A percentile compares a stretch with the other conserved stretches of the same genome.
Conservation (phyloP, 2,329 filamentous ascomycete genomes). For the Cordyceps cicadae region DNA sequence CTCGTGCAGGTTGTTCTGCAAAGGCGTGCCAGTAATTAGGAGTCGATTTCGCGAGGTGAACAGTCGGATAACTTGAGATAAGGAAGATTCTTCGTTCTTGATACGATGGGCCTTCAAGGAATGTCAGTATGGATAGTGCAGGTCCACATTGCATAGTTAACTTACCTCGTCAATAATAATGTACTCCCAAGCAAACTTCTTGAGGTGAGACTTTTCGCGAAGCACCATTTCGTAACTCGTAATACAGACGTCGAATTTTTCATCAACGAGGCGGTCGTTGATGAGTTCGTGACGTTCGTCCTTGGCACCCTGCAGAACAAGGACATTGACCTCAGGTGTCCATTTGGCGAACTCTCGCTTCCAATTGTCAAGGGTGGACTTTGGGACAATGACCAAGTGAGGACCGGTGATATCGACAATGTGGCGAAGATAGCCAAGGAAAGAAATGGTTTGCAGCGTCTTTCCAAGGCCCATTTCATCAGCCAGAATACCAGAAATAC, state of each 20-base stretch:
- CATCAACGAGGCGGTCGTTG: conserved; percentile 80
- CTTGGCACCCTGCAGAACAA: conserved; percentile 91
- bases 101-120: conserved; percentile 69
- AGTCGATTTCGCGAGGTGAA: conserved; percentile 94
- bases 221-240: conserved; percentile 99
- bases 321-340: conserved; percentile 91
- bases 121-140: background rate
- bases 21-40: conserved; percentile 89
- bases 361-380: conserved; percentile 98
- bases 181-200: conserved; percentile 99
- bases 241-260: conserved; percentile 96
- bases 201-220: conserved; percentile 85
- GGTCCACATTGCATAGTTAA: background rate
- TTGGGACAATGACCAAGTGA: conserved; percentile 85
- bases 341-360: conserved; percentile 87
- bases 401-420: conserved; percentile 83
- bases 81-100: conserved; percentile 97
- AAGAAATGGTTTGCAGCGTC: conserved; percentile 94
- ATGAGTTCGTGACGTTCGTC: conserved; percentile 86
- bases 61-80: conserved; percentile 90
- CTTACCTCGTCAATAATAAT: conserved; percentile 87
- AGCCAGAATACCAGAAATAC: conserved; percentile 93
- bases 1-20: conserved; percentile 97
- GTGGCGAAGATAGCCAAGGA: conserved; percentile 88
- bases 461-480: conserved; percentile 99